These are phyloP conservation scores for Cornus controversa DNA, from an alignment of 148 eudicot species.

Conservation along the genomic window DNA sequence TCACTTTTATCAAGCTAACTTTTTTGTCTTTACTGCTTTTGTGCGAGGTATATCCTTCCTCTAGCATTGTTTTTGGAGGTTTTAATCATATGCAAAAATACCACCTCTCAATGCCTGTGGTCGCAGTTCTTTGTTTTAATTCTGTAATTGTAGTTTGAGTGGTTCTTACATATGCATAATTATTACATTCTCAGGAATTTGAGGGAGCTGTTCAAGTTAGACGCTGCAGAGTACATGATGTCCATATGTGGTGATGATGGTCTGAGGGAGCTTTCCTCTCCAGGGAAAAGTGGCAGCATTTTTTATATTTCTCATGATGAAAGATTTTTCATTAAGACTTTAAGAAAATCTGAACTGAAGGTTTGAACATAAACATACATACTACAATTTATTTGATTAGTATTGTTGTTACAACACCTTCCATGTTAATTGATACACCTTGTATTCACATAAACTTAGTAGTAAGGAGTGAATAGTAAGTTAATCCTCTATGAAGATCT, in stretches of 20 bases:
- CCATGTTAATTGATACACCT: not conserved
- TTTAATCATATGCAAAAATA: not conserved
- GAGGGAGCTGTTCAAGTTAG: slow-evolving; percentile 94
- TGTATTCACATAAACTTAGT: not conserved
- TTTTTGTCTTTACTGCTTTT: not conserved
- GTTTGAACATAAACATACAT: slow-evolving; percentile 26
- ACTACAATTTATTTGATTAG: not conserved
- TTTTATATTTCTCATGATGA: slow-evolving; percentile 90
- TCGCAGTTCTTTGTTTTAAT: not conserved
- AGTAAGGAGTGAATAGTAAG: not conserved
- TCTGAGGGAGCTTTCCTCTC: slow-evolving; percentile 77
- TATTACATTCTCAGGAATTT: slow-evolving; percentile 57
- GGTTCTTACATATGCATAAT: not conserved
- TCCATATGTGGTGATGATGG: slow-evolving; percentile 97
- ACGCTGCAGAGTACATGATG: slow-evolving; percentile 99
- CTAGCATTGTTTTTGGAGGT: not conserved
- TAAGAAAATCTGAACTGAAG: slow-evolving; percentile 75
- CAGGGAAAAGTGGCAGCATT: slow-evolving; percentile 97
- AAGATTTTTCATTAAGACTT: slow-evolving; percentile 89
- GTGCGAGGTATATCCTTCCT: not conserved
- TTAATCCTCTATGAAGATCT: not conserved
- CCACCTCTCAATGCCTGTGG: not conserved
- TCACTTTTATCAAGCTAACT: not conserved
- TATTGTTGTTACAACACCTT: not conserved
- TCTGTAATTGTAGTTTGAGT: not conserved